A percentile compares a stretch with the other conserved stretches of the same genome.
These are phyloP conservation scores for Geoglossum cookeanum DNA, from an alignment of 2,329 filamentous ascomycete species.

Conservation along the genomic window DNA sequence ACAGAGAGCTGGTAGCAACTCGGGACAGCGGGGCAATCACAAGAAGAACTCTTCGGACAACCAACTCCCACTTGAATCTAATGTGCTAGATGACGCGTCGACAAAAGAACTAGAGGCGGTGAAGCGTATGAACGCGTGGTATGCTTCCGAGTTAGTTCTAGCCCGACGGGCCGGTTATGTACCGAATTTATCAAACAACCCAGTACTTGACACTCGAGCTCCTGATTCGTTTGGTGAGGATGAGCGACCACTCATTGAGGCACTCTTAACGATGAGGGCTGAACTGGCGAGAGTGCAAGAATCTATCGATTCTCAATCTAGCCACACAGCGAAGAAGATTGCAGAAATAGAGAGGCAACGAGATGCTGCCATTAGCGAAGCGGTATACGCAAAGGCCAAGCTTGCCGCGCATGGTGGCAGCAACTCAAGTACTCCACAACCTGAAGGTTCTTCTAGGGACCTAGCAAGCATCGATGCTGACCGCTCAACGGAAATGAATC, in stretches of 20 bases:
- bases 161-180: slow-evolving; percentile 80
- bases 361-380: slow-evolving; percentile 85
- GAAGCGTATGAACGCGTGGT: slow-evolving; percentile 87
- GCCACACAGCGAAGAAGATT: slow-evolving; percentile 70
- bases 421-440: slow-evolving; percentile 35
- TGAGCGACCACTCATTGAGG: slow-evolving; percentile 80
- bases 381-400: slow-evolving; percentile 85
- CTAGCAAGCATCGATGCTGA: slow-evolving; percentile 39
- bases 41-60: slow-evolving; percentile 1
- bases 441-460: slow-evolving; percentile 29
- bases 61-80: slow-evolving; percentile 7
- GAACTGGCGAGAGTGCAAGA: slow-evolving; percentile 80
- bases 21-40: neutral
- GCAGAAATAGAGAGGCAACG: slow-evolving; percentile 89
- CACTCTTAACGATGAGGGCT: slow-evolving; percentile 73
- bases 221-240: slow-evolving; percentile 76
- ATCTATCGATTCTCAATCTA: slow-evolving; percentile 74
- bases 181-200: slow-evolving; percentile 48
- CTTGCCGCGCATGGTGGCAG: slow-evolving; percentile 66
- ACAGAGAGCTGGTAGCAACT: neutral
- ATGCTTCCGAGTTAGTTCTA: slow-evolving; percentile 81
- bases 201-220: slow-evolving; percentile 55
- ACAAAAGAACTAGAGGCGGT: slow-evolving; percentile 72
- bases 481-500: slow-evolving; percentile 54
- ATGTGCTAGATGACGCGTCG: slow-evolving; percentile 20